Evolutionary conservation across 2,329 filamentous ascomycete species (phyloP).

Genomic region (Pyrenophora graminea): DNA sequence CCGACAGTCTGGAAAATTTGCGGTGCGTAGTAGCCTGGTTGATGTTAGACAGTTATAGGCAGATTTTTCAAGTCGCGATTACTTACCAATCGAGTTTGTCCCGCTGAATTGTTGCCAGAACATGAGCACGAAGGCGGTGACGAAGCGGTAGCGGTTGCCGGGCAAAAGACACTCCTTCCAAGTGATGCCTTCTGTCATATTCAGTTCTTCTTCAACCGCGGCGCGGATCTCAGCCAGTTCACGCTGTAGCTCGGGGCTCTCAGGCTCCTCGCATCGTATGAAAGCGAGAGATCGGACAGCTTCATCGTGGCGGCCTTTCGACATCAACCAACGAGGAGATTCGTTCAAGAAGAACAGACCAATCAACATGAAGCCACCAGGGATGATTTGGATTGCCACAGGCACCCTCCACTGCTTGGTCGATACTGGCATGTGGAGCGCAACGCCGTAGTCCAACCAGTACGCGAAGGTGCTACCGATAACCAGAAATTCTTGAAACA

Average conservation of each 20-base stretch:
- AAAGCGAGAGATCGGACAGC: constrained; percentile 63
- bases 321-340: constrained; percentile 52
- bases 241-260: constrained; percentile 52
- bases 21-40: constrained; percentile 66
- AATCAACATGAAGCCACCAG: constrained; percentile 61
- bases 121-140: constrained; percentile 75
- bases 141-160: constrained; percentile 62
- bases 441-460: constrained; percentile 52
- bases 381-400: constrained; percentile 69
- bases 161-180: constrained; percentile 57
- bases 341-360: constrained; percentile 52
- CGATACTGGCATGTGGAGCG: constrained; percentile 49
- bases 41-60: constrained; percentile 33
- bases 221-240: constrained; percentile 67
- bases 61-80: no score
- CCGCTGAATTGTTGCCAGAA: constrained; percentile 78
- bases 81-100: constrained; percentile 67
- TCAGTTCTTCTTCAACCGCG: constrained; percentile 73
- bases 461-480: constrained; percentile 37
- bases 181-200: constrained; percentile 55
- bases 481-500: constrained; percentile 56
- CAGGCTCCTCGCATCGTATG: constrained; percentile 9
- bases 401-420: constrained; percentile 55
- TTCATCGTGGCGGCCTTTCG: constrained; percentile 47
- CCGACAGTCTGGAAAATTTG: constrained; percentile 71